A percentile compares a stretch with the other conserved stretches of the same genome.
phyloP scores from a whole-genome alignment of 805 yeast genomes.

The Teunomyces panamensis region DNA sequence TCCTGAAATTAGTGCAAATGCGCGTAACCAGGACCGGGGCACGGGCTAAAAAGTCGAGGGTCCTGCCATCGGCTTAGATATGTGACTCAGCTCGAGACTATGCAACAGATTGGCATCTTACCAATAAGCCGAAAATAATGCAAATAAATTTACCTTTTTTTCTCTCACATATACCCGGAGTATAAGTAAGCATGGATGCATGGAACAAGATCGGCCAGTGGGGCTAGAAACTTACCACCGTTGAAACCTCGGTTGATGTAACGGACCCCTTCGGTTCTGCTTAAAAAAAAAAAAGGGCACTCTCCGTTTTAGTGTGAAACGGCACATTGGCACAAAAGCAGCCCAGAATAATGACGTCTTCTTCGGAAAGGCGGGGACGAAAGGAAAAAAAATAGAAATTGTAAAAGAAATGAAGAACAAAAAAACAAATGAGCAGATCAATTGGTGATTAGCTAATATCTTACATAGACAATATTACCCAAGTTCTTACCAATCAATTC shows the following conservation, averaged over 20 bases:
- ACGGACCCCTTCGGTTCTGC: neutral
- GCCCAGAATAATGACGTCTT: neutral
- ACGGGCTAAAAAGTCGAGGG: neutral
- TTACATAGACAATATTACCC: neutral
- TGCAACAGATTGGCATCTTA: too few species aligned
- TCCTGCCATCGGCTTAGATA: too few species aligned
- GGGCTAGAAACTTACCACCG: neutral
- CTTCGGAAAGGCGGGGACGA: neutral
- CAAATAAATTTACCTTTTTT: too few species aligned
- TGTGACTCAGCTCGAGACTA: too few species aligned
- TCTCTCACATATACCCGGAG: too few species aligned
- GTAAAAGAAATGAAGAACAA: neutral
- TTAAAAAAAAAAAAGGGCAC: too few species aligned
- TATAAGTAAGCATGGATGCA: too few species aligned
- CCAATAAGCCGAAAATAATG: too few species aligned
- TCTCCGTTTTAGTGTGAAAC: neutral
- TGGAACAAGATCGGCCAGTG: neutral
- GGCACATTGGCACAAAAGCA: neutral
- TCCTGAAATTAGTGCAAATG: neutral
- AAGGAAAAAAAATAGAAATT: neutral
- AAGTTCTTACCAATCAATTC: too few species aligned
- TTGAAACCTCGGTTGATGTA: conserved; percentile 2
- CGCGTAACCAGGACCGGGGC: neutral
- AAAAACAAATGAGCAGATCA: neutral
- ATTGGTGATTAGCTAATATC: neutral